A percentile compares a stretch with the other conserved stretches of the same genome.
Conservation (phyloP, 371 early-diverging fungal species). For the Saksenaea oblongispora region DNA sequence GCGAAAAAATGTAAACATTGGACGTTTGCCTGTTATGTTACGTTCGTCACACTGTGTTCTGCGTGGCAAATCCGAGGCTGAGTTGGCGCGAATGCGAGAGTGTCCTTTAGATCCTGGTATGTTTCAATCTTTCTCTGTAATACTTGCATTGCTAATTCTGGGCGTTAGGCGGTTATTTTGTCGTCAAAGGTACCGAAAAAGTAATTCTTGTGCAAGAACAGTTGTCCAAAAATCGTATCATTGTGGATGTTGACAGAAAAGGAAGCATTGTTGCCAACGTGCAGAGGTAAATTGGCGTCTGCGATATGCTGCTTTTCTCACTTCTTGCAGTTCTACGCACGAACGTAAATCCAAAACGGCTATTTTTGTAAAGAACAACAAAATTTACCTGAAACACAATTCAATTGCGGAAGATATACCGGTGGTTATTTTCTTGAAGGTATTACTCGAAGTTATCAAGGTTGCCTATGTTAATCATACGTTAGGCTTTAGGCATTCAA, state of each 20-base stretch:
- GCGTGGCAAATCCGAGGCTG: slow-evolving; percentile 75
- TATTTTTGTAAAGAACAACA: slow-evolving; percentile 78
- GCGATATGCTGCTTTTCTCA: background rate
- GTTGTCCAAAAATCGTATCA: slow-evolving; percentile 99
- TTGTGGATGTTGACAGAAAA: slow-evolving; percentile 93
- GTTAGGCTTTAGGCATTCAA: slow-evolving; percentile 91
- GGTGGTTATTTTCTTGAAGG: slow-evolving; percentile 82
- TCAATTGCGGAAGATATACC: slow-evolving; percentile 95
- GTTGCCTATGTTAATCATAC: background rate
- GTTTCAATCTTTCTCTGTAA: slow-evolving; percentile 14
- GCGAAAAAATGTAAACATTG: slow-evolving; percentile 89
- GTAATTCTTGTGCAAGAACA: slow-evolving; percentile 99
- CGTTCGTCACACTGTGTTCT: slow-evolving; percentile 91
- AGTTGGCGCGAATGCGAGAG: slow-evolving; percentile 87
- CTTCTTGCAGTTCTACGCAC: slow-evolving; percentile 80
- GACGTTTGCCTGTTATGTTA: slow-evolving; percentile 99
- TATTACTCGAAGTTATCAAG: slow-evolving; percentile 1
- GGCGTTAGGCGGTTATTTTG: slow-evolving; percentile 93
- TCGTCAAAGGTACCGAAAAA: slow-evolving; percentile 98
- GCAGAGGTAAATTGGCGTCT: slow-evolving; percentile 29
- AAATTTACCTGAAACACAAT: slow-evolving; percentile 95
- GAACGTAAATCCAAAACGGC: slow-evolving; percentile 98
- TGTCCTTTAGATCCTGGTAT: slow-evolving; percentile 98
- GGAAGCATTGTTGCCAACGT: slow-evolving; percentile 71
- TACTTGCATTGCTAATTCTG: background rate